Evolutionary conservation across 768 basidiomycete species (phyloP).

Genomic region (Leccinum barrowsii): DNA sequence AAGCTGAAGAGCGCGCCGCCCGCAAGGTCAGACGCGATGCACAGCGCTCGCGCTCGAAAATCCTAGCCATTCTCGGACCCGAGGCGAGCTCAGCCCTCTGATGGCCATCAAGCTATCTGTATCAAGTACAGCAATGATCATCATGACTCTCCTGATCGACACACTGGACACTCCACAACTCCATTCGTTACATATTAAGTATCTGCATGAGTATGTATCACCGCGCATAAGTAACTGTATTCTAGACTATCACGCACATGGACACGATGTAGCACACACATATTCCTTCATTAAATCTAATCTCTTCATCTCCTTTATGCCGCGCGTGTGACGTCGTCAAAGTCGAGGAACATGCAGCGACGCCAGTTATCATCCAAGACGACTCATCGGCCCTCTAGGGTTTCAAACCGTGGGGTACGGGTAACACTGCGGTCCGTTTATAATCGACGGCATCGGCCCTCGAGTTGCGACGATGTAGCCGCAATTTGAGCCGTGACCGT

Average conservation of each 20-base stretch:
- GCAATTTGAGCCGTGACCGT: too few relatives aligned
- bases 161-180: background rate
- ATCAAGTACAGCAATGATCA: background rate
- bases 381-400: too few relatives aligned
- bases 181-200: background rate
- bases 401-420: too few relatives aligned
- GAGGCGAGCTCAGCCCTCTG: background rate
- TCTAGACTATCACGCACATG: background rate
- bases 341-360: background rate
- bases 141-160: background rate
- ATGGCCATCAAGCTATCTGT: background rate
- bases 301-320: background rate
- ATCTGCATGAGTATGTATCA: background rate
- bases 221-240: background rate
- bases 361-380: background rate
- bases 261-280: background rate
- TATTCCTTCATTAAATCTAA: background rate
- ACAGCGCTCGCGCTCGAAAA: conserved; percentile 8
- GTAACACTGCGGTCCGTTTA: too few relatives aligned
- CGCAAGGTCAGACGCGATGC: conserved; percentile 11
- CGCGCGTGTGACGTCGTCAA: background rate
- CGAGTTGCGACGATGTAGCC: too few relatives aligned
- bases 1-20: conserved; percentile 1
- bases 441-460: too few relatives aligned
- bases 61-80: conserved; percentile 4